Evolutionary conservation across 2,329 filamentous ascomycete species (phyloP).

Genomic region (Cercospora zeae-maydis): DNA sequence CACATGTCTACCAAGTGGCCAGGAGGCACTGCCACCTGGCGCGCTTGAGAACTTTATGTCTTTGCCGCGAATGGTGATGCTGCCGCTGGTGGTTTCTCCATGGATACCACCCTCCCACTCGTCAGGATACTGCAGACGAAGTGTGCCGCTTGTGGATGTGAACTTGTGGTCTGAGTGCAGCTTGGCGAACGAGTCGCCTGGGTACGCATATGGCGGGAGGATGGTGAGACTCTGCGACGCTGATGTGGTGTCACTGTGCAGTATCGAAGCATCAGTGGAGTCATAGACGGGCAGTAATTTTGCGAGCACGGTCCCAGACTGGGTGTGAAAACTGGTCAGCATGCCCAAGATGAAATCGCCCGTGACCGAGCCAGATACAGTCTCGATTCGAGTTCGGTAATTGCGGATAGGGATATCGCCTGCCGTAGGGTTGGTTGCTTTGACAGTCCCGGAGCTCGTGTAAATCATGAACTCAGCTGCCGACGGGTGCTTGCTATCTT

Average conservation of each 20-base stretch:
- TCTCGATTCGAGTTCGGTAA: constrained; percentile 41
- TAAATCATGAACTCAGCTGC: constrained; percentile 40
- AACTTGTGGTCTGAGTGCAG: constrained; percentile 39
- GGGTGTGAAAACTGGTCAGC: constrained; percentile 36
- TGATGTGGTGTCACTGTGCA: constrained; percentile 38
- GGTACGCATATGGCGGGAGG: constrained; percentile 33
- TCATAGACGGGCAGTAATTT: constrained; percentile 38
- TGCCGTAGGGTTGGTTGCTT: constrained; percentile 33
- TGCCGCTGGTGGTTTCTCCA: constrained; percentile 39
- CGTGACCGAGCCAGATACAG: constrained; percentile 38
- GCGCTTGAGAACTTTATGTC: constrained; percentile 34
- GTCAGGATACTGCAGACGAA: constrained; percentile 41
- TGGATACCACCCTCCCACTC: constrained; percentile 43
- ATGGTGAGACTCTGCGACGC: constrained; percentile 38
- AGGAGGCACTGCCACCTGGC: constrained; percentile 29
- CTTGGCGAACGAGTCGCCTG: constrained; percentile 20
- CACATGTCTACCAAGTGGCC: constrained; percentile 31
- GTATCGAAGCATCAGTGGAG: constrained; percentile 23
- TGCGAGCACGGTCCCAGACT: constrained; percentile 39
- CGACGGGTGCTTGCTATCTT: constrained; percentile 26
- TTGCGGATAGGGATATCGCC: constrained; percentile 38
- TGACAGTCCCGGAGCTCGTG: constrained; percentile 39
- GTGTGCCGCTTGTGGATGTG: constrained; percentile 33
- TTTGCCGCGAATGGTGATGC: constrained; percentile 39
- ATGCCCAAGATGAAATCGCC: constrained; percentile 43